phyloP scores from a whole-genome alignment of 495 filamentous ascomycete genomes.

The Poronia punctata region DNA sequence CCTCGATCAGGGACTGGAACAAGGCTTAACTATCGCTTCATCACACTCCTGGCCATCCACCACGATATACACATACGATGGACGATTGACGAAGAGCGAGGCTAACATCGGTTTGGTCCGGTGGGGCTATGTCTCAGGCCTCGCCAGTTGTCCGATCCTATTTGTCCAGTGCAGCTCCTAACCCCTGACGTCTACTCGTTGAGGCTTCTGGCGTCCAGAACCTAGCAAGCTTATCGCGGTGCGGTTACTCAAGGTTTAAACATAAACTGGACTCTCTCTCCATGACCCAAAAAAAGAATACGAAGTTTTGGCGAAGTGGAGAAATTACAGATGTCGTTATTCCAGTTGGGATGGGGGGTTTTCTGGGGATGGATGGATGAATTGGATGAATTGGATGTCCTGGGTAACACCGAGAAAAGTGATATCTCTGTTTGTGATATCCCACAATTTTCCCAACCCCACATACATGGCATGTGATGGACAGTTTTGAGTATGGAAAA shows the following conservation, averaged over 20 bases:
- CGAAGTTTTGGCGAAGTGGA: constrained; percentile 6
- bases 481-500: too few relatives aligned
- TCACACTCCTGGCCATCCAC: background rate
- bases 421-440: constrained; percentile 14
- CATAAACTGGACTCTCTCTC: background rate
- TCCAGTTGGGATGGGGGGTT: background rate
- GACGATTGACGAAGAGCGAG: constrained; percentile 12
- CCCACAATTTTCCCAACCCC: constrained; percentile 16
- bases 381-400: too few relatives aligned
- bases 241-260: constrained; percentile 7
- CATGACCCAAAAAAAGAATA: too few relatives aligned
- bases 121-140: constrained; percentile 16
- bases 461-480: constrained; percentile 21
- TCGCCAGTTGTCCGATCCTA: constrained; percentile 11
- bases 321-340: too few relatives aligned
- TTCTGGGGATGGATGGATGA: too few relatives aligned
- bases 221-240: constrained; percentile 1
- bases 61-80: background rate
- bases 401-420: too few relatives aligned
- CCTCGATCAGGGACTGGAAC: background rate
- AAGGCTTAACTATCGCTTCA: constrained; percentile 1
- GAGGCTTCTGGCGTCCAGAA: background rate
- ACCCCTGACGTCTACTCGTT: background rate
- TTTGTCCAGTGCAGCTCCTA: constrained; percentile 4
- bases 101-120: constrained; percentile 23